These are phyloP conservation scores for Strobilomyces dryophilus DNA, from an alignment of 768 basidiomycete genomes.

Conservation along the genomic window DNA sequence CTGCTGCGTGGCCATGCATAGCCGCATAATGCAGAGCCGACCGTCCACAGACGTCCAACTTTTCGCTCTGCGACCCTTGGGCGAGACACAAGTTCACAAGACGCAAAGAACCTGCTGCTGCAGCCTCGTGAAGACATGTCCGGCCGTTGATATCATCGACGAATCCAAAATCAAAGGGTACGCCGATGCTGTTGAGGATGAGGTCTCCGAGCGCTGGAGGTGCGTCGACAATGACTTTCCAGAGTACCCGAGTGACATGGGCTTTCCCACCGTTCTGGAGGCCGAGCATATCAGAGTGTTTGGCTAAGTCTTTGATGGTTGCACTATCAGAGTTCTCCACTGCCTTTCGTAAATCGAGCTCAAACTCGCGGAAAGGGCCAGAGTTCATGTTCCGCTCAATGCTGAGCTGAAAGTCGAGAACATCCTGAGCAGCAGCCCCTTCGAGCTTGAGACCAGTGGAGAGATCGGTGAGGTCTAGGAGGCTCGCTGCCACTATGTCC, in stretches of 20 bases:
- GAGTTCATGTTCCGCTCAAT: conserved; percentile 56
- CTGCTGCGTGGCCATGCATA: conserved; percentile 79
- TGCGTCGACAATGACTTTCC: conserved; percentile 87
- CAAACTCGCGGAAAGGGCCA: conserved; percentile 83
- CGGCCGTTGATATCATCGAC: conserved; percentile 97
- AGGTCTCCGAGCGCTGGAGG: conserved; percentile 68
- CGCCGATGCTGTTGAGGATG: conserved; percentile 60
- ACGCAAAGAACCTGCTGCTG: conserved; percentile 74
- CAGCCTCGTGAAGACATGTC: conserved; percentile 90
- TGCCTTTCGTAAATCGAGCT: conserved; percentile 80
- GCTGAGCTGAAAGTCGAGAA: conserved; percentile 68
- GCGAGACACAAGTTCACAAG: conserved; percentile 80
- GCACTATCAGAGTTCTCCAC: conserved; percentile 56
- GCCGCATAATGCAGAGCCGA: conserved; percentile 94
- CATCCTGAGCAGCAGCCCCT: conserved; percentile 69
- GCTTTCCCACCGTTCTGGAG: conserved; percentile 56
- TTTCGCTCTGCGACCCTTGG: conserved; percentile 65
- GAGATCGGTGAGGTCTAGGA: conserved; percentile 74
- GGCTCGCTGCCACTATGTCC: conserved; percentile 83
- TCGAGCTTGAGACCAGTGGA: conserved; percentile 76
- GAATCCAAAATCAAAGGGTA: conserved; percentile 84
- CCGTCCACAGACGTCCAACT: conserved; percentile 86
- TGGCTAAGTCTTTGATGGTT: conserved; percentile 65
- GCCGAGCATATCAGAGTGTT: conserved; percentile 62
- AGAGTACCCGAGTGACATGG: conserved; percentile 87